Evolutionary conservation across 192 early-diverging fungal genomes (phyloP), one percentile per base, ranked within the genome.

Genomic region (Rhizophagus clarus): DNA sequence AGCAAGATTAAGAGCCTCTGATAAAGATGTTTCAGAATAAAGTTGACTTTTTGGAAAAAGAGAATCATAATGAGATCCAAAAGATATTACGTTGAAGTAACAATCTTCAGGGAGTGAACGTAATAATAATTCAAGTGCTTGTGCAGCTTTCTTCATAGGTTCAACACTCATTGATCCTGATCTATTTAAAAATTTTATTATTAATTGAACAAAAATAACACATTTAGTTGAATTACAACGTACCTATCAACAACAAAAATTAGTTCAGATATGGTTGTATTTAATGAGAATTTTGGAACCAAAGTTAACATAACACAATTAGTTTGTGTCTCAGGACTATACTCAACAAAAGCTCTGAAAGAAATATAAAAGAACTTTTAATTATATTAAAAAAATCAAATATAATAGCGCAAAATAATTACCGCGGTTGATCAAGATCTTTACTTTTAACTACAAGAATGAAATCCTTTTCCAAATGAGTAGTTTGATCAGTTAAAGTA

Each of bases 61-160:
- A 40, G 37, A 40, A 40, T 40, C 37, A 0, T 40, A 40, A 6
- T 40, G 37, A 40, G 37, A 40, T 24, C 88, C 88, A 64, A 90
- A 90, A 20, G 82, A 84, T 49, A 90, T 76, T 17, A 89, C 82
- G 61, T 89, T 89, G 77, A 89, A 89, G 42, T 66, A 81, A 45
- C 79, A 71, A n/a, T 81, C 81, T 42, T 79, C 72, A 29, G 88
- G 89, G 3, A 89, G 61, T 29, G 89, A 90, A 51, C 80, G 85
- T 22, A 89, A 78, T 29, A 89, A 77, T 24, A 89, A 66, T 45
- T 85, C 74, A 22, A 89, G 81, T 4, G 88, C 88, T 42, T 40
- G 37, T 40, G 37, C 37, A 0, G 37, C 37, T 40, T 40, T 40
- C 8, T 40, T 40, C 37, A 40, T 40, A 40, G 37, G 37, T 40